Evolutionary conservation across 2,329 filamentous ascomycete species (phyloP).

Genomic region (Chaetomiaceae sp.): DNA sequence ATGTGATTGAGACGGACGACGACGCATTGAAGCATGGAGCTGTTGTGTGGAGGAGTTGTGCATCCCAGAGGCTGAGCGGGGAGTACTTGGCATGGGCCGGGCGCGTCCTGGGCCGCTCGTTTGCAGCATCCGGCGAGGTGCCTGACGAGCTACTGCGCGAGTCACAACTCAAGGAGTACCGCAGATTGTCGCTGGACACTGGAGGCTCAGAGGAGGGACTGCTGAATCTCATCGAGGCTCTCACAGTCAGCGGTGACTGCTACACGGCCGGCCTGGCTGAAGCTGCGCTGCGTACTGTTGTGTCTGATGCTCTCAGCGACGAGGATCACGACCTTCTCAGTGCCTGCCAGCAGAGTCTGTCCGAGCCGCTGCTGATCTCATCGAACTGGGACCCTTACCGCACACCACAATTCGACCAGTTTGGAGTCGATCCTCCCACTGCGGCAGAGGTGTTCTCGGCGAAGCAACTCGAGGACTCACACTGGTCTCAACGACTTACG

Average conservation of each 20-base stretch:
- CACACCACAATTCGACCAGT: constrained; percentile 48
- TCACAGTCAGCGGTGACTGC: constrained; percentile 54
- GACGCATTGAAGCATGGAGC: constrained; percentile 56
- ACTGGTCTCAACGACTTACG: constrained; percentile 59
- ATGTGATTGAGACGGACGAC: constrained; percentile 63
- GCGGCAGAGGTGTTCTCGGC: constrained; percentile 32
- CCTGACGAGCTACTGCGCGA: constrained; percentile 55
- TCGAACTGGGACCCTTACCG: constrained; percentile 53
- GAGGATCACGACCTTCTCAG: constrained; percentile 43
- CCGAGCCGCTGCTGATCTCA: constrained; percentile 45
- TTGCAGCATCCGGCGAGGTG: constrained; percentile 66
- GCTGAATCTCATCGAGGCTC: constrained; percentile 53
- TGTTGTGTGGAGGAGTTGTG: constrained; percentile 71
- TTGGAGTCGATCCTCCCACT: constrained; percentile 21
- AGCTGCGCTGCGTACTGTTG: constrained; percentile 49
- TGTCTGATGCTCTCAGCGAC: constrained; percentile 46
- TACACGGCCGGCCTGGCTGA: constrained; percentile 54
- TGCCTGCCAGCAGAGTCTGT: constrained; percentile 47
- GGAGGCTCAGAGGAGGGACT: constrained; percentile 58
- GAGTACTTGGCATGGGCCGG: constrained; percentile 82
- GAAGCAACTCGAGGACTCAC: constrained; percentile 37
- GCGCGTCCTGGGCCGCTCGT: constrained; percentile 75
- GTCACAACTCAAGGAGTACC: constrained; percentile 48
- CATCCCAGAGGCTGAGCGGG: constrained; percentile 54
- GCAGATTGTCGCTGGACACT: constrained; percentile 40